Evolutionary conservation across 345 rosid species (phyloP).

Genomic region (Euphorbia pulcherrima): DNA sequence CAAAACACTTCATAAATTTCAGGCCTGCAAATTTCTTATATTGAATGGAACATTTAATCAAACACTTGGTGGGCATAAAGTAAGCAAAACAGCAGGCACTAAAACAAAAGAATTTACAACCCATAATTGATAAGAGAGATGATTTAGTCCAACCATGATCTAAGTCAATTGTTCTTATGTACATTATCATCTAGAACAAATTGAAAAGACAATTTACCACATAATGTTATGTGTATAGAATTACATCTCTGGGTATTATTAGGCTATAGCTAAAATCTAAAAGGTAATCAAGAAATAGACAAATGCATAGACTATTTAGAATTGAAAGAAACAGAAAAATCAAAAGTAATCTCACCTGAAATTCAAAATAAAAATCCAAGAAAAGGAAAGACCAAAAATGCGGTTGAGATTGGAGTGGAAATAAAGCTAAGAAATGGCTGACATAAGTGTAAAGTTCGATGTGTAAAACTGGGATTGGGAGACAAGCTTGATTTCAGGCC

Average conservation of each 20-base stretch:
- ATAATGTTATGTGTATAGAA: neutral
- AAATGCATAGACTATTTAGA: too few species aligned
- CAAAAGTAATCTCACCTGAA: conserved; percentile 5
- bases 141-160: neutral
- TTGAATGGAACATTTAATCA: conserved; percentile 8
- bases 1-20: neutral
- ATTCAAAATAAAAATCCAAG: neutral
- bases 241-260: neutral
- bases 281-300: neutral
- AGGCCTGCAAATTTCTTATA: conserved; percentile 3
- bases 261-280: neutral
- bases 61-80: conserved; percentile 5
- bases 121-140: neutral
- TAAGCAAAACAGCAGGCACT: neutral
- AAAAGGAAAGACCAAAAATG: neutral
- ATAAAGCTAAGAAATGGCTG: neutral
- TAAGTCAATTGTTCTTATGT: neutral
- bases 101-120: neutral
- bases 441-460: neutral
- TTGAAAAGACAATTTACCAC: neutral
- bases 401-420: neutral
- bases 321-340: too few species aligned
- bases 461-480: neutral
- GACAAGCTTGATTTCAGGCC: neutral
- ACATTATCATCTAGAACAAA: neutral